phyloP scores from a whole-genome alignment of 2,329 filamentous ascomycete genomes.

The Orbilia javanica region DNA sequence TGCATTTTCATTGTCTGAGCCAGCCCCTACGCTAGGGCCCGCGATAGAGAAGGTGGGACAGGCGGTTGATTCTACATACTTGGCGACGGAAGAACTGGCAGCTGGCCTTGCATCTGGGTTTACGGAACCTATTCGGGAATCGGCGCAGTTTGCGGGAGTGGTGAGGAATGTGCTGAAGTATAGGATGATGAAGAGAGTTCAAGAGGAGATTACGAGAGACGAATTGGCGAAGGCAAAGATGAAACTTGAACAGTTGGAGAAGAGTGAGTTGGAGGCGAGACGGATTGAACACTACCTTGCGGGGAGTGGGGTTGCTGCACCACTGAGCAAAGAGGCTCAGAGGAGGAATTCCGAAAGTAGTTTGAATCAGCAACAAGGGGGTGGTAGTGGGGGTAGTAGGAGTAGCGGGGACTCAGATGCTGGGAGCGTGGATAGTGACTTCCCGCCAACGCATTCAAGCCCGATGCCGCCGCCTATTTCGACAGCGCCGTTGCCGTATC shows the following conservation, averaged over 20 bases:
- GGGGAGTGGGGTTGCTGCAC: conserved; percentile 63
- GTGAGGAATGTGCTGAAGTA: conserved; percentile 90
- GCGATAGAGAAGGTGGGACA: conserved; percentile 96
- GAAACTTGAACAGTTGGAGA: conserved; percentile 88
- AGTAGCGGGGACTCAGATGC: conserved; percentile 70
- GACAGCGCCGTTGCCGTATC: conserved; percentile 80
- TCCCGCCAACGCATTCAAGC: conserved; percentile 84
- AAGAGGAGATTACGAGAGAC: conserved; percentile 96
- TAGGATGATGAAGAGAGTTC: conserved; percentile 90
- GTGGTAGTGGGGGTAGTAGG: conserved; percentile 66
- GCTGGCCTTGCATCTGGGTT: conserved; percentile 90
- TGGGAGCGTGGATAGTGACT: conserved; percentile 94
- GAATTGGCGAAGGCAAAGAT: conserved; percentile 88
- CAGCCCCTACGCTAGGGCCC: conserved; percentile 80
- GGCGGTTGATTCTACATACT: conserved; percentile 94
- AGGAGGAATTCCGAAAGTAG: conserved; percentile 64
- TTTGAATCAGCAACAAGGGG: conserved; percentile 65
- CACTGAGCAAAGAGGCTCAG: conserved; percentile 65
- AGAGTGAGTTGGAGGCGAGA: conserved; percentile 90
- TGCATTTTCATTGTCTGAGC: conserved; percentile 94
- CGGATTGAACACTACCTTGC: conserved; percentile 93
- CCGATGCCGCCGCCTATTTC: conserved; percentile 66
- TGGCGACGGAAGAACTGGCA: conserved; percentile 92
- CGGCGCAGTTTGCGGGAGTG: conserved; percentile 94
- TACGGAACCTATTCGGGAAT: conserved; percentile 97